Base-by-base conservation (phyloP, 2,329 filamentous ascomycete species). In the Taxawa tesnikishii region DNA sequence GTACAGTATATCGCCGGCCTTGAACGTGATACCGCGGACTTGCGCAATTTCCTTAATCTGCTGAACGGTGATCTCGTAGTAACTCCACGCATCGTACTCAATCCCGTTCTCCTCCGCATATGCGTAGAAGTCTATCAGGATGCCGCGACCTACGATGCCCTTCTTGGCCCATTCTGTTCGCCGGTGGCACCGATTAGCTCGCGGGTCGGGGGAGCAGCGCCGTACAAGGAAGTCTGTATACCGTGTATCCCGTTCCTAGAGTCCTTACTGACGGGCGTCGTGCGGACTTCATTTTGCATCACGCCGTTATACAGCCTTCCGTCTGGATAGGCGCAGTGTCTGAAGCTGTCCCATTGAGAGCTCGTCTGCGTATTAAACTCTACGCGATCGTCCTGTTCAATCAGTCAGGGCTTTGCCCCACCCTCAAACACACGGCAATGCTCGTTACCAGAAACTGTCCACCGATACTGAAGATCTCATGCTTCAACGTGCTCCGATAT, bases 131-230 rank as follows among this genome's bases (percentile, higher is more conserved):
- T 73, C 70, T 18, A 73, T 44, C 17, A 74, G 47, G 3, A 74
- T 55, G 3, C 67, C 70, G 1, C 70, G 54, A 4, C 68, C 69
- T 1, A 70, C 67, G 31, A 74, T 72, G 11, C 70, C 70, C 27
- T 62, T 45, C 36, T 68, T 59, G 3, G 63, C 51, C 63, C 64
- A 71, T 0, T 60, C 54, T 37, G 63, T 7, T 11, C n/a, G n/a
- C n/a, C n/a, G n/a, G n/a, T n/a, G n/a, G n/a, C n/a, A n/a, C n/a
- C n/a, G 13, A 10, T n/a, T 23, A 8, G 3, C 16, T n/a, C 6
- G 9, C 14, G 6, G 6, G 27, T 16, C 27, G 18, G 35, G 51
- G 52, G 36, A 57, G 56, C 15, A 13, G n/a, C 12, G 7, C 6
- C 15, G n/a, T 13, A 8, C 42, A 57, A 8, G 26, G 7, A 27